Evolutionary conservation across 2,329 filamentous ascomycete species (phyloP).

Genomic region (Cladophialophora yegresii): DNA sequence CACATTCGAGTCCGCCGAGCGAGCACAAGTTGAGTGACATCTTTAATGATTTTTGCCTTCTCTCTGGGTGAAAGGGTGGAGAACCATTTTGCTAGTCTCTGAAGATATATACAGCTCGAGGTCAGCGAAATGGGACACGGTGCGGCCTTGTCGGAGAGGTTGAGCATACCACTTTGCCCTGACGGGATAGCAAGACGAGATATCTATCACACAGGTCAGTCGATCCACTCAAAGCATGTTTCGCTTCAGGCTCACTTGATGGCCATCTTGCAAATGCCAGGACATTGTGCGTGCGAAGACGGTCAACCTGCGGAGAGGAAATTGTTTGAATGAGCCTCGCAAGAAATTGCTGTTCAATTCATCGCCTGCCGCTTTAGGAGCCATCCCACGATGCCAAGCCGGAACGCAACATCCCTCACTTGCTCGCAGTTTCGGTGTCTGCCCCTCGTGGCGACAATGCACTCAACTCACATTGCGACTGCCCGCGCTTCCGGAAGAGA

Average conservation of each 20-base stretch:
- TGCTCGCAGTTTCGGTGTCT: not conserved
- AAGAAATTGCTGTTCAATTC: not conserved
- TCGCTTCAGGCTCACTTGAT: conserved; percentile 52
- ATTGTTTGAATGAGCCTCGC: not conserved
- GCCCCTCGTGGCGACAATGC: not conserved
- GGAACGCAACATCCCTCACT: not conserved
- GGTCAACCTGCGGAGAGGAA: not conserved
- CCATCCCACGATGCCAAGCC: not conserved
- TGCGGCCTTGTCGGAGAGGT: conserved; percentile 42
- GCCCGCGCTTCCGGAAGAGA: not conserved
- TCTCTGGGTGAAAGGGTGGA: conserved; percentile 95
- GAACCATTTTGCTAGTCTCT: conserved; percentile 99
- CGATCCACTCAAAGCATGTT: conserved; percentile 15
- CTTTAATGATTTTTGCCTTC: conserved; percentile 99
- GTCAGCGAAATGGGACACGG: conserved; percentile 38
- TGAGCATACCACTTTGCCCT: conserved; percentile 93
- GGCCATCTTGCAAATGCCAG: conserved; percentile 47
- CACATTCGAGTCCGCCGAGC: conserved; percentile 97
- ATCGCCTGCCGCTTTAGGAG: not conserved
- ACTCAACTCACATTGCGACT: not conserved
- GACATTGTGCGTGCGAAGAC: not conserved
- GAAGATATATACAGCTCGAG: conserved; percentile 39
- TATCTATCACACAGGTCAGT: conserved; percentile 63
- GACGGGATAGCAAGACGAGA: conserved; percentile 92
- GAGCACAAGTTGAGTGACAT: conserved; percentile 95